Conservation (phyloP, 2,329 filamentous ascomycete species). For the Colletotrichum sp. region DNA sequence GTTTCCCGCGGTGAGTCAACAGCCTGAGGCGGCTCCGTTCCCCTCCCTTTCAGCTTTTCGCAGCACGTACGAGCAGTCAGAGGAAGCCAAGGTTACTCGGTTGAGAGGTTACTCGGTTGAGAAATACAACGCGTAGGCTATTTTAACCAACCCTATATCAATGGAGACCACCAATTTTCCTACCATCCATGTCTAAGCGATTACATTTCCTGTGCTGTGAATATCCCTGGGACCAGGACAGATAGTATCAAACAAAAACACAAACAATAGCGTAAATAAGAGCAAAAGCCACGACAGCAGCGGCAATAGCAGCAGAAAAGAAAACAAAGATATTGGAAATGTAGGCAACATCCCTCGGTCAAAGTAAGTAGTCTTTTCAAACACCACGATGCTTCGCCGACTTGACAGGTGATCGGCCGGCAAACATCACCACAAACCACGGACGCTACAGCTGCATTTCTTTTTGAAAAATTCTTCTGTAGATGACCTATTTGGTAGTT, state of each 20-base stretch:
- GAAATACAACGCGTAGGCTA: neutral
- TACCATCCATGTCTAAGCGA: neutral
- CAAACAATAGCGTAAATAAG: neutral
- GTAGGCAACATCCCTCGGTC: neutral
- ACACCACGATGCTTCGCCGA: neutral
- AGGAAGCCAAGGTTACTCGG: neutral
- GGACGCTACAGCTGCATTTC: neutral
- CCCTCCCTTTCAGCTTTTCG: neutral
- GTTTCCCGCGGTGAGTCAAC: neutral
- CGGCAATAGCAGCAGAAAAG: neutral
- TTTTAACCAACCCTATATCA: too few relatives aligned
- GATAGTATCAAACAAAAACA: neutral
- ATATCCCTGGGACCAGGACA: neutral
- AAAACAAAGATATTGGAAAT: neutral
- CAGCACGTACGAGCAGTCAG: neutral
- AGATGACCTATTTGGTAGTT: neutral
- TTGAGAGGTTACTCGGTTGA: neutral
- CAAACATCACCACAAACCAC: neutral
- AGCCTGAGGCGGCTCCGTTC: neutral
- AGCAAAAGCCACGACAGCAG: neutral
- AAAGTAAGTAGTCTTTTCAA: neutral
- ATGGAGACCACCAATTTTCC: too few relatives aligned
- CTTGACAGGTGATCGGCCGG: too few relatives aligned
- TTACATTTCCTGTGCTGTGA: neutral
- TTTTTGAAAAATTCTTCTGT: neutral